A percentile compares a stretch with the other conserved stretches of the same genome.
Conservation (phyloP, 2,329 filamentous ascomycete species). For the Cordyceps sp. region DNA sequence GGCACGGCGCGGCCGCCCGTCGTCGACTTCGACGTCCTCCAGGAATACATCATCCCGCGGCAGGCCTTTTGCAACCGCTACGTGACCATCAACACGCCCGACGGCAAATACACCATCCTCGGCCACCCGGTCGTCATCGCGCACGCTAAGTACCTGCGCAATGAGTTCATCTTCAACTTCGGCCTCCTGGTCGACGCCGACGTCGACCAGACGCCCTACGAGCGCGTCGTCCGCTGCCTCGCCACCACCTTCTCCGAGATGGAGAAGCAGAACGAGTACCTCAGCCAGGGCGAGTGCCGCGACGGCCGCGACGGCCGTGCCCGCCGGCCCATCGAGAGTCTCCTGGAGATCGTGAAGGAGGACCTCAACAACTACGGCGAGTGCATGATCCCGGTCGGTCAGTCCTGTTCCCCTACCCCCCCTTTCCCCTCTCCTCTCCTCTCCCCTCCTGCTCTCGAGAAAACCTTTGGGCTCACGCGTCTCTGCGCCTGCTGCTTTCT, state of each 20-base stretch:
- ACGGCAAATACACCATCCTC: slow-evolving; percentile 57
- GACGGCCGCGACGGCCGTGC: slow-evolving; percentile 18
- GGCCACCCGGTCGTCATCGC: slow-evolving; percentile 82
- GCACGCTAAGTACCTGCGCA: slow-evolving; percentile 67
- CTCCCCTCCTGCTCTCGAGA: too few species aligned
- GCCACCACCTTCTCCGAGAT: slow-evolving; percentile 74
- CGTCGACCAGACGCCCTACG: slow-evolving; percentile 60
- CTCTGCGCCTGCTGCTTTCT: too few species aligned
- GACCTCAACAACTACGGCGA: slow-evolving; percentile 95
- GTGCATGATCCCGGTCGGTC: slow-evolving; percentile 94
- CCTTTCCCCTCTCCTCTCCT: not conserved
- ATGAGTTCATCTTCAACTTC: slow-evolving; percentile 98
- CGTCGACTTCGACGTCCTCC: slow-evolving; percentile 72
- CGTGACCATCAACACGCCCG: slow-evolving; percentile 59
- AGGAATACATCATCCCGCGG: slow-evolving; percentile 85
- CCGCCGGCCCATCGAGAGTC: slow-evolving; percentile 59
- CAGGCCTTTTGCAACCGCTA: slow-evolving; percentile 91
- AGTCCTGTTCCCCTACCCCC: slow-evolving; percentile 11
- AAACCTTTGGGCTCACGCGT: too few species aligned
- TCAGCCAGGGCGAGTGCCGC: slow-evolving; percentile 44
- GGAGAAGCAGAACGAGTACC: slow-evolving; percentile 78
- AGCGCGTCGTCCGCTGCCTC: slow-evolving; percentile 71
- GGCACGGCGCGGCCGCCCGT: slow-evolving; percentile 34
- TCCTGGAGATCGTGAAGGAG: slow-evolving; percentile 67
- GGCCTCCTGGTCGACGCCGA: slow-evolving; percentile 58